Conservation (phyloP, 495 filamentous ascomycete genomes). For the Neurospora sp. region DNA sequence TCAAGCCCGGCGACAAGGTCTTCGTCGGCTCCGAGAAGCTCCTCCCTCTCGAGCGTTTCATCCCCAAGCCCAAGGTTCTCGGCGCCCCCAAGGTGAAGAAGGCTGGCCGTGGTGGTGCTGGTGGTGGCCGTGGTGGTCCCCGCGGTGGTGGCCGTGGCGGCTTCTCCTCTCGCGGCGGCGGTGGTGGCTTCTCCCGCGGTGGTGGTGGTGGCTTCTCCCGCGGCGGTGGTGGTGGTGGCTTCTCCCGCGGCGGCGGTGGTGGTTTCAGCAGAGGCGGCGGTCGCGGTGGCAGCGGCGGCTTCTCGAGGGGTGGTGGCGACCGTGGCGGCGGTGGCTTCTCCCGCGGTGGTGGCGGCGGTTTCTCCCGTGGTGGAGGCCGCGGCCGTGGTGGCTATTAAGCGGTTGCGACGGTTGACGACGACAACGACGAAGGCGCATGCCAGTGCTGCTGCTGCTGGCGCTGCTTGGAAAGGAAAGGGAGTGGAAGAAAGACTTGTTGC, state of each 20-base stretch:
- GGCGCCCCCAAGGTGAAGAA: conserved; percentile 45
- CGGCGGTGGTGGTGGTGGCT: conserved; percentile 8
- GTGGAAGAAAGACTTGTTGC: neutral
- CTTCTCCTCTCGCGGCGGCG: conserved; percentile 32
- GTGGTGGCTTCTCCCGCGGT: conserved; percentile 27
- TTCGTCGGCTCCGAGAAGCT: conserved; percentile 93
- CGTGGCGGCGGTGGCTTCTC: conserved; percentile 33
- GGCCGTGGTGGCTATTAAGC: conserved; percentile 10
- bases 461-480: neutral
- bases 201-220: conserved; percentile 11
- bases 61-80: conserved; percentile 73
- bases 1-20: conserved; percentile 94
- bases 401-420: neutral
- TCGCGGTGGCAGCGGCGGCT: too few relatives aligned
- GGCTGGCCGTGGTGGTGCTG: conserved; percentile 37
- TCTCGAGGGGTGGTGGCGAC: conserved; percentile 15
- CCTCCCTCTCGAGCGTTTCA: conserved; percentile 87
- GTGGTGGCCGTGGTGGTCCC: conserved; percentile 28
- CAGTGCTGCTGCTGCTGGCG: neutral
- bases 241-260: conserved; percentile 12
- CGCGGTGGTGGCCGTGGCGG: conserved; percentile 37
- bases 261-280: too few relatives aligned
- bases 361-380: conserved; percentile 12
- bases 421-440: neutral
- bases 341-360: conserved; percentile 19